Conservation (phyloP, 139 green algal genomes). For the Chlorella sorokiniana region DNA sequence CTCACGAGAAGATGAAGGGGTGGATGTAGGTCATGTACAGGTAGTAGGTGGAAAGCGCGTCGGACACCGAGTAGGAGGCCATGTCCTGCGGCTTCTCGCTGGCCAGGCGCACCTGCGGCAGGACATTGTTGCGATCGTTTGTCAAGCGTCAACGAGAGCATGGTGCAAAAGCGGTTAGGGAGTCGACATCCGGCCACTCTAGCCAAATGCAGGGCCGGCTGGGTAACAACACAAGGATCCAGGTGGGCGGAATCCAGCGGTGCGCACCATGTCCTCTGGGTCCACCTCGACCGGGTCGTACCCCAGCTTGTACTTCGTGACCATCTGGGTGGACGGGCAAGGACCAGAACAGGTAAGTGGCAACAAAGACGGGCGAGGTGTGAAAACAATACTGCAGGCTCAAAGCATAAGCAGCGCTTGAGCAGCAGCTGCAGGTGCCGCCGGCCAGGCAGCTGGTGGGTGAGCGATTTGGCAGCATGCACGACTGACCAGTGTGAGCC, state of each 20-base stretch:
- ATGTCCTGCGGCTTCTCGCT: constrained; percentile 81
- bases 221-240: not conserved
- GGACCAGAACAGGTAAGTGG: not conserved
- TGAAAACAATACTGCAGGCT: not conserved
- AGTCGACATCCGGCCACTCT: not conserved
- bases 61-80: constrained; percentile 97
- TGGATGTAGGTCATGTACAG: constrained; percentile 99
- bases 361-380: not conserved
- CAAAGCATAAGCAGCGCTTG: too few species aligned
- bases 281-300: constrained; percentile 96
- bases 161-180: too few species aligned
- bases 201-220: not conserved
- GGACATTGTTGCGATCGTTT: too few species aligned
- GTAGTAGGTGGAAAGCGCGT: constrained; percentile 97
- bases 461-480: not conserved
- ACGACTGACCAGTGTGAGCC: not conserved
- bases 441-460: too few species aligned
- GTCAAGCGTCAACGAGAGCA: too few species aligned
- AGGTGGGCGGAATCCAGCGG: too few species aligned
- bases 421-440: too few species aligned
- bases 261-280: constrained; percentile 97
- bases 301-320: constrained; percentile 97
- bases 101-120: constrained; percentile 51
- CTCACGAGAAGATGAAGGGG: constrained; percentile 96
- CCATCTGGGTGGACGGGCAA: constrained; percentile 60